Percentiles rank a stretch among this genome's conserved stretches.
phyloP scores from a whole-genome alignment of 371 early-diverging fungal species.

The Rhizomucor miehei region DNA sequence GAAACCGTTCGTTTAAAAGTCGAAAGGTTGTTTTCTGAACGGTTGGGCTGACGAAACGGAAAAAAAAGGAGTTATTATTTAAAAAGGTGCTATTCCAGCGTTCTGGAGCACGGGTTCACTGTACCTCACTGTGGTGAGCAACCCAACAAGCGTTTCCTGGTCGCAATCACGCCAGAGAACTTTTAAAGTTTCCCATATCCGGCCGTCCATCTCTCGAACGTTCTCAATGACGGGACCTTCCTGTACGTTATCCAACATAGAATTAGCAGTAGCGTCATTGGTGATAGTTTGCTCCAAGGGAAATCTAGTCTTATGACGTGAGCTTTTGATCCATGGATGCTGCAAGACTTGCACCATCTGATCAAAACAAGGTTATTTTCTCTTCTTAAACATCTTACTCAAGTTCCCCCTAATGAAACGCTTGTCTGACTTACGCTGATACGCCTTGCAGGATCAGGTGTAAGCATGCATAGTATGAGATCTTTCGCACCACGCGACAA shows the following conservation, averaged over 20 bases:
- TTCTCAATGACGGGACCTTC: slow-evolving; percentile 13
- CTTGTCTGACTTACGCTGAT: slow-evolving; percentile 35
- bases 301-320: background rate
- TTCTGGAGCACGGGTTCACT: too few relatives aligned
- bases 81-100: too few relatives aligned
- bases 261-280: background rate
- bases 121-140: too few relatives aligned
- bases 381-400: slow-evolving; percentile 3
- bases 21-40: too few relatives aligned
- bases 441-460: slow-evolving; percentile 30
- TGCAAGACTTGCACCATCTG: slow-evolving; percentile 30
- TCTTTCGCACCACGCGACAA: slow-evolving; percentile 61
- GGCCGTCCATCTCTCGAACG: slow-evolving; percentile 26
- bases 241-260: background rate
- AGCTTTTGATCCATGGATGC: slow-evolving; percentile 32
- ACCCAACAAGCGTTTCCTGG: too few relatives aligned
- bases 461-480: slow-evolving; percentile 28
- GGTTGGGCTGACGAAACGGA: too few relatives aligned
- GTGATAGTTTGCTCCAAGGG: background rate
- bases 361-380: background rate
- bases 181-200: slow-evolving; percentile 38
- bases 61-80: too few relatives aligned
- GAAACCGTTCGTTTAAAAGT: too few relatives aligned
- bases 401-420: too few relatives aligned
- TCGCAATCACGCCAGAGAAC: slow-evolving; percentile 32